phyloP scores from a whole-genome alignment of 2,329 filamentous ascomycete genomes.

The Xylogone sp. region DNA sequence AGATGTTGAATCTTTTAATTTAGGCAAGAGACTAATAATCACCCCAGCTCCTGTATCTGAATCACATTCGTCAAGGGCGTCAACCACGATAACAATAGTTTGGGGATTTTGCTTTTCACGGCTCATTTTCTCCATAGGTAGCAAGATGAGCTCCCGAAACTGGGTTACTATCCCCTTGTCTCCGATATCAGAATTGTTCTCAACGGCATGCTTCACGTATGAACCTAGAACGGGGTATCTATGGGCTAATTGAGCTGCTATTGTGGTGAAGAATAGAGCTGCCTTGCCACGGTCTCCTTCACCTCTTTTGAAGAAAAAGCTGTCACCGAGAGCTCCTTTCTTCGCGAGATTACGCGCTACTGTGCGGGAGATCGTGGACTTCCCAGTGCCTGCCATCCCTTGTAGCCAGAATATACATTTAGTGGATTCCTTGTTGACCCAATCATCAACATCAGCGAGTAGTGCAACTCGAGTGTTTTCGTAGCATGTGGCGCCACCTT shows the following conservation, averaged over 20 bases:
- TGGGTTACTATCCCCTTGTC: not conserved
- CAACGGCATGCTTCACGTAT: not conserved
- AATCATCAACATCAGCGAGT: no score
- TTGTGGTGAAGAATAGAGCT: conserved; percentile 28
- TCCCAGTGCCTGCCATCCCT: conserved; percentile 21
- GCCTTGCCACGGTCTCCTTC: conserved; percentile 23
- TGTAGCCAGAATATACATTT: conserved; percentile 26
- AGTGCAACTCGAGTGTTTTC: no score
- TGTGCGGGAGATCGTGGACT: not conserved
- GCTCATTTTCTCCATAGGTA: conserved; percentile 39
- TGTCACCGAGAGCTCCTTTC: conserved; percentile 14
- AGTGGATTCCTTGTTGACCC: no score
- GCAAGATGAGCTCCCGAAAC: conserved; percentile 26
- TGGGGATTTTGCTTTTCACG: conserved; percentile 20
- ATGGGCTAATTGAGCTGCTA: conserved; percentile 20
- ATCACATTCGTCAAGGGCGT: conserved; percentile 26
- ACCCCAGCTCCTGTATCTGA: conserved; percentile 6
- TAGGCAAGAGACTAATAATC: conserved; percentile 19
- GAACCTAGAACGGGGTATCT: not conserved
- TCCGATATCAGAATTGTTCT: no score
- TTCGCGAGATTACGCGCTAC: conserved; percentile 13
- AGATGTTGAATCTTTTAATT: conserved; percentile 8
- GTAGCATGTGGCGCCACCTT: no score
- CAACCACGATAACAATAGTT: conserved; percentile 17
- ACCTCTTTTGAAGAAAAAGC: conserved; percentile 27